These are phyloP conservation scores for Cutaneotrichosporon sp. DNA, from an alignment of 1,284 basidiomycete genomes.

Conservation along the genomic window DNA sequence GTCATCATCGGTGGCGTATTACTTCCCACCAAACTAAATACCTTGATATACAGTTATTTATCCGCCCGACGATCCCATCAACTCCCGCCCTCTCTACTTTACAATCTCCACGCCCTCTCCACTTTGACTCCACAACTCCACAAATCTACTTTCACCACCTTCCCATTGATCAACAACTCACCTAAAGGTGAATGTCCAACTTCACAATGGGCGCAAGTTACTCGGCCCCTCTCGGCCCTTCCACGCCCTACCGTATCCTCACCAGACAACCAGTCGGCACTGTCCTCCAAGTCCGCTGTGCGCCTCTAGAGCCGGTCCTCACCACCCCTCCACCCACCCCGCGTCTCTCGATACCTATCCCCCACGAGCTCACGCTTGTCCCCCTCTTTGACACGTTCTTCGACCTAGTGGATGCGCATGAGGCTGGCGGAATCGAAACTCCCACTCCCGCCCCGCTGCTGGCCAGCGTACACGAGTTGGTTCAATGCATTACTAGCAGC, in stretches of 20 bases:
- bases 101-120: neutral
- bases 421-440: constrained; percentile 1
- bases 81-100: no score
- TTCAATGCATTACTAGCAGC: constrained; percentile 7
- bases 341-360: neutral
- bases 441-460: constrained; percentile 3
- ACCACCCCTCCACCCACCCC: neutral
- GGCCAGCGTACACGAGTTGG: constrained; percentile 4
- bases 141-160: neutral
- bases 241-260: neutral
- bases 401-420: constrained; percentile 10
- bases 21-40: neutral
- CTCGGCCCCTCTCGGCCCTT: neutral
- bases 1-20: neutral
- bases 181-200: no score
- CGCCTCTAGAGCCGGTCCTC: neutral
- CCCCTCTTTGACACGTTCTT: constrained; percentile 14
- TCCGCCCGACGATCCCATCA: neutral
- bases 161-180: no score
- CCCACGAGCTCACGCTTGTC: neutral
- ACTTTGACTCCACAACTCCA: no score
- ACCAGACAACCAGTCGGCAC: neutral
- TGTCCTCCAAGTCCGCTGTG: neutral
- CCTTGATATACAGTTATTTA: neutral
- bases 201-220: neutral